Evolutionary conservation across 2,329 filamentous ascomycete genomes (phyloP), one percentile per base, ranked within the genome.

Genomic region (Pyrenophora teres): DNA sequence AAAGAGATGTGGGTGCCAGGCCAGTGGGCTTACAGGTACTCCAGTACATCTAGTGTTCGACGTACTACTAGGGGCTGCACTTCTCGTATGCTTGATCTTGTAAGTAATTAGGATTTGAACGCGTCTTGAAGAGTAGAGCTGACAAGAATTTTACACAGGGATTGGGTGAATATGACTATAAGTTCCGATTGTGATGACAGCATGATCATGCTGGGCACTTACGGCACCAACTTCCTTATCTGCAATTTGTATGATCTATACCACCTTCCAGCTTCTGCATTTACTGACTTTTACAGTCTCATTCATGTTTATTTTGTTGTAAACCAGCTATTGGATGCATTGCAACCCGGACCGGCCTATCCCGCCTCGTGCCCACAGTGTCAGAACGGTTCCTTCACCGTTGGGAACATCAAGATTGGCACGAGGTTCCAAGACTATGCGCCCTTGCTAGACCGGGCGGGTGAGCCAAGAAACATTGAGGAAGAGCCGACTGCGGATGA

Each of bases 191-290:
- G 32, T 10, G 8, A 15, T 8, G 2, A 16, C 10, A 15, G 23
- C 7, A 2, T 35, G 12, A 36, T 35, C 1, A 49, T 71, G 36
- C 32, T 70, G 4, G 67, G 63, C 18, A 65, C 66, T 1, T 71
- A 70, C 49, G 56, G 63, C 6, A 67, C 64, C 2, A 64, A 64
- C 6, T 71, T 70, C 16, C 6, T 69, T 3, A 56, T 65, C 1
- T 52, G 57, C n/a, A 68, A 71, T 32, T 61, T 68, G 66, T 69
- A 41, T 54, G 65, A 51, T 9, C 30, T 16, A 6, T 2, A 15
- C n/a, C 2, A 10, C 15, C 12, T 4, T 4, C 60, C 25, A 50
- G 15, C 27, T 0, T 6, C 2, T 15, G 6, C 1, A 9, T 10
- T 8, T 3, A 6, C 43, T 46, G 3, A 46, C n/a, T 5, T 12